Evolutionary conservation across 1,284 basidiomycete genomes (phyloP), one percentile per base, ranked within the genome.

Genomic region (Moesziomyces sp.): DNA sequence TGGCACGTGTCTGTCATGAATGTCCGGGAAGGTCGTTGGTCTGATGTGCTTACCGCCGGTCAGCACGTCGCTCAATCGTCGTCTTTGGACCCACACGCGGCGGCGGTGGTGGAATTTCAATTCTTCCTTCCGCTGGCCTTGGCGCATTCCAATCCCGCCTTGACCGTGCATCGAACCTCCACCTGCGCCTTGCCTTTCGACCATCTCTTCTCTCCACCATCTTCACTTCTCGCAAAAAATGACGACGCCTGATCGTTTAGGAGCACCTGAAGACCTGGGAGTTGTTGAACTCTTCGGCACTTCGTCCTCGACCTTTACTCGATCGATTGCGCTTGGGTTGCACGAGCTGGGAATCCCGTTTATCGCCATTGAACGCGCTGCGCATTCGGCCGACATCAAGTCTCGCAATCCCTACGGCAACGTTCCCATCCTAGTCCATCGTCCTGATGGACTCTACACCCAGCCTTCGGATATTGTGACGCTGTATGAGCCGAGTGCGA

Each of bases 201-300:
- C 55, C 46, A 42, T 18, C 28, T 46, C 21, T n/a, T 16, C 26
- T 35, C 19, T 47, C 33, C 49, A 40, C 26, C 16, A 5, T n/a
- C 13, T 33, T 11, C 21, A n/a, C n/a, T 35, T 26, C 6, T 18
- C 2, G 4, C 5, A 40, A 24, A 52, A 6, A 18, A 74, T 74
- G 71, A 74, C 71, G 5, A 74, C 71, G 0, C 71, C 71, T 0
- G 65, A 69, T 28, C 43, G 58, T 3, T 5, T 43, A 2, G 66
- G 66, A 0, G 52, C 52, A 26, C 71, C 71, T 14, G 65, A 69
- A 46, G 71, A 74, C 24, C 48, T 69, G 2, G 71, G 71, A 13
- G 26, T 65, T 18, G n/a, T 74, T 52, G 71, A 74, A 19, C n/a
- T 74, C n/a, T 69, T 64, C 26, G 73, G 73, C 19, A 19, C 16